Base-by-base conservation (phyloP, 2,329 filamentous ascomycete genomes). In the Penicillium sclerotiorum region DNA sequence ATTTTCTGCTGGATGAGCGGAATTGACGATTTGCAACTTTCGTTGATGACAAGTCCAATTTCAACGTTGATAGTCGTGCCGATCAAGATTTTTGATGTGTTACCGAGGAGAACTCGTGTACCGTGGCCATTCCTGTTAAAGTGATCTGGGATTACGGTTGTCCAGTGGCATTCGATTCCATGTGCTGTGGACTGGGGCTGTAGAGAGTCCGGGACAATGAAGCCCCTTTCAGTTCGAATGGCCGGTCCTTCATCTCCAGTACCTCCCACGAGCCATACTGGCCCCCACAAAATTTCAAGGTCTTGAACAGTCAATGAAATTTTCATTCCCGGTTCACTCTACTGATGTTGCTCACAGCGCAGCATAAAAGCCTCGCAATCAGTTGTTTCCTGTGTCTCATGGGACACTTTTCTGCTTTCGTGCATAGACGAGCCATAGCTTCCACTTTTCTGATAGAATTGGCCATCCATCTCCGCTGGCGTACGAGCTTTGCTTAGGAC, bases 241-340 rank as follows among this genome's bases (percentile, higher is more conserved):
- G 45, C 37, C 17, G 27, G 43, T 2, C 32, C 47, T 45, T 30
- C 21, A 21, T 48, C 38, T 9, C 13, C 13, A 5, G 20, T n/a
- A 7, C 43, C 47, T 36, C 40, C 39, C 17, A 53, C 39, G 1
- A 53, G 20, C 30, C 28, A 50, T 3, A 50, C 36, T 1, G 51
- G 51, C 8, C 51, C 44, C 51, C 51, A 50, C 5, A 52, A 20
- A 18, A 49, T 45, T n/a, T 51, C 30, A n/a, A 55, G 41, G n/a
- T 52, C 49, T 23, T 49, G 45, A 18, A 55, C 45, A 2, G 44
- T 41, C 4, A 50, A 18, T 3, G 47, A 53, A 1, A 53, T 27
- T 18, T 53, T 50, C 25, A 53, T 7, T 7, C 2, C 45, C 33
- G 3, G 5, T 2, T 17, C 40, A 4, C 9, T 28, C 6, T 28